phyloP scores from a whole-genome alignment of 169 alveolate genomes.

The Besnoitia besnoiti region DNA sequence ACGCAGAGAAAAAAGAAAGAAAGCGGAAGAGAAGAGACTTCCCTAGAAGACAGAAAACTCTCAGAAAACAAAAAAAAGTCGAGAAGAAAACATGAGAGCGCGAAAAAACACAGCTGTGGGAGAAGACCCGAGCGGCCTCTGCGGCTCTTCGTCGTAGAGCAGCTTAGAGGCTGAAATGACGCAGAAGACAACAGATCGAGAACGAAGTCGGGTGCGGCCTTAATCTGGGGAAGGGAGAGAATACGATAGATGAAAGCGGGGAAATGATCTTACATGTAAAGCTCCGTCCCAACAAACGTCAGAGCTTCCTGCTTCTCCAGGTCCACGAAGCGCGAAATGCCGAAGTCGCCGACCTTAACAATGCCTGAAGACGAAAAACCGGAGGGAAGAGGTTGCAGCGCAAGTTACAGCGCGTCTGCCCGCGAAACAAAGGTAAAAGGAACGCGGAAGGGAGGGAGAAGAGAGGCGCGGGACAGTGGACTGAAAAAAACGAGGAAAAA shows the following conservation, averaged over 20 bases:
- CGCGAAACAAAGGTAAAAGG: too few species aligned
- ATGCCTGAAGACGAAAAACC: not conserved
- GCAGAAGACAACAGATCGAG: not conserved
- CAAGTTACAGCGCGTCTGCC: too few species aligned
- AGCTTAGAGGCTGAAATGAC: not conserved
- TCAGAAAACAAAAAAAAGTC: not conserved
- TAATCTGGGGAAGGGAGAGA: not conserved
- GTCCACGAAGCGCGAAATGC: slow-evolving; percentile 24
- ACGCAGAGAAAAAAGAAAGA: not conserved
- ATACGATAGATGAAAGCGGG: not conserved
- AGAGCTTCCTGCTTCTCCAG: not conserved
- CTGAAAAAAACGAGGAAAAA: not conserved
- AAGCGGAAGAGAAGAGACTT: not conserved
- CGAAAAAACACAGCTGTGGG: not conserved
- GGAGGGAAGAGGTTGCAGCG: too few species aligned
- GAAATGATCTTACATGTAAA: slow-evolving; percentile 27
- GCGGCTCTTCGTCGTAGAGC: too few species aligned
- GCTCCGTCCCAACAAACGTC: slow-evolving; percentile 37
- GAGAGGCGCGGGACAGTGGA: too few species aligned
- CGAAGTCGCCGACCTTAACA: slow-evolving; percentile 21
- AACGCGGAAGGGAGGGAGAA: too few species aligned
- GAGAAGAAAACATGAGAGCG: not conserved
- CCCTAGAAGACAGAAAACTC: not conserved
- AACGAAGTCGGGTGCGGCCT: not conserved
- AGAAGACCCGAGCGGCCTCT: not conserved